These are phyloP conservation scores for Saccharomycopsis capsularis DNA, from an alignment of 805 yeast species.

Conservation along the genomic window DNA sequence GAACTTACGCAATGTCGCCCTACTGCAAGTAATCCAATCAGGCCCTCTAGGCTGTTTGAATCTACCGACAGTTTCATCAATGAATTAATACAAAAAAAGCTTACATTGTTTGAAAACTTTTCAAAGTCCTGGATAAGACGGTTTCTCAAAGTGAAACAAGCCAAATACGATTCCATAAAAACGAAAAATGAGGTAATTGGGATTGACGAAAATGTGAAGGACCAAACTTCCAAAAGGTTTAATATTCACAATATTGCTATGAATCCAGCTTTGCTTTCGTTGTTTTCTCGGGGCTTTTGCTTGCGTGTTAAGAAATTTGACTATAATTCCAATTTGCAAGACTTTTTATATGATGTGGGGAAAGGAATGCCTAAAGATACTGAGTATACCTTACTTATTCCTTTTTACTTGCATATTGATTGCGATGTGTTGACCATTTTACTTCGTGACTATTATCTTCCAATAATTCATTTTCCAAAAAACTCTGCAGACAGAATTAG, in stretches of 20 bases:
- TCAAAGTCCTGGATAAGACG: slow-evolving; percentile 37
- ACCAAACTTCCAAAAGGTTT: neutral
- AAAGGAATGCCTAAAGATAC: slow-evolving; percentile 48
- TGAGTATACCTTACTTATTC: slow-evolving; percentile 48
- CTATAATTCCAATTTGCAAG: slow-evolving; percentile 22
- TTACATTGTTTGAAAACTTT: slow-evolving; percentile 29
- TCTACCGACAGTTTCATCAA: neutral
- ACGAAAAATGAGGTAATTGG: slow-evolving; percentile 1
- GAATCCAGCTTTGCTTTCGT: slow-evolving; percentile 8
- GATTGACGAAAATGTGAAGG: neutral
- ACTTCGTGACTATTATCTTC: slow-evolving; percentile 51
- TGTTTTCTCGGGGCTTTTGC: slow-evolving; percentile 8
- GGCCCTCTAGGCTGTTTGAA: no score
- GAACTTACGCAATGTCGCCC: neutral
- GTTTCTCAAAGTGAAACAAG: slow-evolving; percentile 26
- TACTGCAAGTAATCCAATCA: neutral
- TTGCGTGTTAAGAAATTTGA: neutral
- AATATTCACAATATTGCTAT: slow-evolving; percentile 5
- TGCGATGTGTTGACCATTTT: slow-evolving; percentile 39
- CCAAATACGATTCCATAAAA: neutral
- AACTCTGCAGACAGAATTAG: slow-evolving; percentile 20
- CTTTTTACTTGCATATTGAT: slow-evolving; percentile 39
- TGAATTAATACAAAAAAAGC: slow-evolving; percentile 28
- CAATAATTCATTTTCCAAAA: slow-evolving; percentile 43
- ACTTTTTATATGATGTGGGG: slow-evolving; percentile 35